Evolutionary conservation across 2,329 filamentous ascomycete species (phyloP).

Genomic region (Pestalotiopsis sp.): DNA sequence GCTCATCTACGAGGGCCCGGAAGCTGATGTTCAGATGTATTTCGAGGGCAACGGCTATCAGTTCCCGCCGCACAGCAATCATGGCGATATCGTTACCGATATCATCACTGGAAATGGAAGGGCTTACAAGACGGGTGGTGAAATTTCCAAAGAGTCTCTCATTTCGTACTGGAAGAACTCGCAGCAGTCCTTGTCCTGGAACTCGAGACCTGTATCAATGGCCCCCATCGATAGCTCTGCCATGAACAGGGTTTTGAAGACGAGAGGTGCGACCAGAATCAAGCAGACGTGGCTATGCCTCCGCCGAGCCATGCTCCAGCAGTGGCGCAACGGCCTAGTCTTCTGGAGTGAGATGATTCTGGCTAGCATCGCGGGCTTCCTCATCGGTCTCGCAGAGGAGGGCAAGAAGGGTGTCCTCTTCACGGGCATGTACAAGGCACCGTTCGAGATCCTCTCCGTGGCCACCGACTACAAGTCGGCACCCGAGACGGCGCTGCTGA

Average conservation of each 20-base stretch:
- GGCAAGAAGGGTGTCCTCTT: conserved; percentile 52
- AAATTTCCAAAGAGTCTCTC: conserved; percentile 47
- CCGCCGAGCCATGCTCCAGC: conserved; percentile 53
- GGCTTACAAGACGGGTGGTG: conserved; percentile 46
- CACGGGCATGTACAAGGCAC: conserved; percentile 49
- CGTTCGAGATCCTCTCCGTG: conserved; percentile 51
- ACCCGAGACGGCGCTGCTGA: conserved; percentile 53
- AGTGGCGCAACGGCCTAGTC: conserved; percentile 50
- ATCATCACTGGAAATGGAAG: conserved; percentile 60
- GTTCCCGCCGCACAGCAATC: conserved; percentile 51
- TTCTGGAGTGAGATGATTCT: conserved; percentile 57
- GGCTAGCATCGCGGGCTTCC: conserved; percentile 49
- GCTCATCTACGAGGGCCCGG: conserved; percentile 53
- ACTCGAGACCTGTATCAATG: conserved; percentile 25
- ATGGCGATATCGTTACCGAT: conserved; percentile 60
- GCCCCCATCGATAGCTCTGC: conserved; percentile 28
- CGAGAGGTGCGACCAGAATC: conserved; percentile 47
- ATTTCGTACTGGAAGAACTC: conserved; percentile 48
- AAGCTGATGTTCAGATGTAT: conserved; percentile 42
- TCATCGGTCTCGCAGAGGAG: conserved; percentile 55
- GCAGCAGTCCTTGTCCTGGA: conserved; percentile 23
- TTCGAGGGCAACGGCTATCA: conserved; percentile 53
- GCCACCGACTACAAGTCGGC: conserved; percentile 50
- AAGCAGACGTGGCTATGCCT: conserved; percentile 56
- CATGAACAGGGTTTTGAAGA: conserved; percentile 45